Conservation (phyloP, 768 basidiomycete genomes). For the Termitomyces eurrhizus region DNA sequence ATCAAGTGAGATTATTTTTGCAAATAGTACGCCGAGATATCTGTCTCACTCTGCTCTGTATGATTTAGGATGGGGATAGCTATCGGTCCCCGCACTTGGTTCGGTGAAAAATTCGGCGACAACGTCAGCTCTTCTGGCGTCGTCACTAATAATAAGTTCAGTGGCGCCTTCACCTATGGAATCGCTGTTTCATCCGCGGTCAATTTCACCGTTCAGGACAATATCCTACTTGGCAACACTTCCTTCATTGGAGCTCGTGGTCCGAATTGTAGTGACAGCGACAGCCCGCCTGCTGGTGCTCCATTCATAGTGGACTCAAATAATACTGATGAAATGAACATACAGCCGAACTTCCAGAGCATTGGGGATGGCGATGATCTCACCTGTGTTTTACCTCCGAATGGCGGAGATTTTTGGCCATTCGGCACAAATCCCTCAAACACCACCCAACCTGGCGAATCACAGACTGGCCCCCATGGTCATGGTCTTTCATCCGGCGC, state of each 20-base stretch:
- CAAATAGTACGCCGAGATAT: background rate
- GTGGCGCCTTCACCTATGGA: constrained; percentile 71
- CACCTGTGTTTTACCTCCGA: constrained; percentile 65
- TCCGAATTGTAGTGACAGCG: constrained; percentile 53
- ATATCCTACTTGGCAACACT: constrained; percentile 61
- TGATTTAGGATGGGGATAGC: constrained; percentile 71
- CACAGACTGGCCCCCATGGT: constrained; percentile 10
- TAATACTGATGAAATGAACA: constrained; percentile 33
- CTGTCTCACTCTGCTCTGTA: background rate
- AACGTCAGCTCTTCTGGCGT: constrained; percentile 52
- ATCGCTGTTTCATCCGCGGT: constrained; percentile 60
- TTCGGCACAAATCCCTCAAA: constrained; percentile 49
- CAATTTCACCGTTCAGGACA: constrained; percentile 66
- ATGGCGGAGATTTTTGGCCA: constrained; percentile 71
- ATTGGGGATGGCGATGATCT: constrained; percentile 53
- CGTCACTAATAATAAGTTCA: constrained; percentile 53
- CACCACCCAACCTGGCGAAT: constrained; percentile 4
- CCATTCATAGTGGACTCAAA: constrained; percentile 56
- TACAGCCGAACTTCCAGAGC: constrained; percentile 51
- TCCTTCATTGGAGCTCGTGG: constrained; percentile 71
- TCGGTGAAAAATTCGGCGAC: constrained; percentile 47
- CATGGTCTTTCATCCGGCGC: constrained; percentile 8
- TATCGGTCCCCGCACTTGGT: constrained; percentile 76
- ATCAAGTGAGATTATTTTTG: constrained; percentile 57
- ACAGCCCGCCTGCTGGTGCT: constrained; percentile 48